Evolutionary conservation across 306 rosid species (phyloP), one percentile per base, ranked within the genome.

Genomic region (Vigna reflexopilosa): DNA sequence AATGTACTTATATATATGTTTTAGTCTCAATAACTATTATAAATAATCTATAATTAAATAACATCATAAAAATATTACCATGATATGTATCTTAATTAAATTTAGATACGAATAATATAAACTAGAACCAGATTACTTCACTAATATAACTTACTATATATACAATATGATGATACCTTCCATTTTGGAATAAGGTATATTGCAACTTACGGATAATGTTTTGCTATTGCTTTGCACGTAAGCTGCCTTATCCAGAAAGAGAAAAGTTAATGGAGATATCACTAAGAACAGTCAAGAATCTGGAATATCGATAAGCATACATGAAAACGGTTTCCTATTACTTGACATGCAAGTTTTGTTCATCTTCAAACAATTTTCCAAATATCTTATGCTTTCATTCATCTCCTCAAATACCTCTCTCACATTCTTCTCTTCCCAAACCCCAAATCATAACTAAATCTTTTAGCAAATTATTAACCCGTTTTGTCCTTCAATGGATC

Each of bases 271-370:
- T 14, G 40, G 24, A 16, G 66, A 15, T 17, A 40, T 40, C 42
- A n/a, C 11, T 50, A 9, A 55, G 51, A 38, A 42, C 80, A 45
- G 28, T 7, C 52, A 77, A 77, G 91, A 91, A 91, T 89, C 80
- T 80, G 69, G 91, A 90, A 87, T 86, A 49, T 72, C 51, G 26
- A 68, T 68, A 81, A 84, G 11, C 45, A 40, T 58, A 58, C 83
- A 77, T 48, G 13, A 44, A 63, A 77, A 66, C 36, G 80, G 81
- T 54, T 86, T 84, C 67, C 73, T 77, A 44, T 90, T 93, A 73
- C 96, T 86, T 89, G 56, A 82, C 82, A 67, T 64, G 68, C 24
- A 87, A 86, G 94, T 79, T 80, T 68, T 47, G 59, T 79, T 81
- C 77, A 66, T 73, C 77, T 66, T 26, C 24, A 87, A 83, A 71